These are phyloP conservation scores for Drechslera avenae DNA, from an alignment of 2,329 filamentous ascomycete species.

Conservation along the genomic window DNA sequence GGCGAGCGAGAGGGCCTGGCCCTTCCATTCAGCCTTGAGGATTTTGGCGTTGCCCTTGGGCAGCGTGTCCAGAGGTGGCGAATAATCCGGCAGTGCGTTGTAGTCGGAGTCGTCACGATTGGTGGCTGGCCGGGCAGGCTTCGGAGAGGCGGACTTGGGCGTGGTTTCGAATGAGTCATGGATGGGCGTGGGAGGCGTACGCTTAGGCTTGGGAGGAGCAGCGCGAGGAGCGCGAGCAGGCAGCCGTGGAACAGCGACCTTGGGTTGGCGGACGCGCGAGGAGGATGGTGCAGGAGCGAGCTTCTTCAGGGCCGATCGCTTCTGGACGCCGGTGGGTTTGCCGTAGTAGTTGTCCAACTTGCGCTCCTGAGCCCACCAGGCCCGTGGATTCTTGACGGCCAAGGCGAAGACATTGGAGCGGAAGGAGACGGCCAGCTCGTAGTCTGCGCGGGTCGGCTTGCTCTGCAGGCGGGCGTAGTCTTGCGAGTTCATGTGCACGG, in stretches of 20 bases:
- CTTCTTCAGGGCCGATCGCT: constrained; percentile 45
- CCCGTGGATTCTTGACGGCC: constrained; percentile 50
- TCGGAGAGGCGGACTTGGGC: constrained; percentile 40
- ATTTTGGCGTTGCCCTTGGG: constrained; percentile 67
- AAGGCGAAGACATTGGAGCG: constrained; percentile 40
- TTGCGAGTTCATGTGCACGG: constrained; percentile 43
- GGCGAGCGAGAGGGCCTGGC: constrained; percentile 74
- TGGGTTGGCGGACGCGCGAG: constrained; percentile 37
- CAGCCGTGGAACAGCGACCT: constrained; percentile 41
- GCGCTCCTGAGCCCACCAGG: constrained; percentile 52
- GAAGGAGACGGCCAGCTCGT: constrained; percentile 43
- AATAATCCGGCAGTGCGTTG: constrained; percentile 71
- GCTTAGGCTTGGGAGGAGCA: constrained; percentile 43
- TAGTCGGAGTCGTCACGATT: constrained; percentile 86
- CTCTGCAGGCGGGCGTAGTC: constrained; percentile 35
- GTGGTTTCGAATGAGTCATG: constrained; percentile 46
- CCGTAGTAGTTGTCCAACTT: constrained; percentile 56
- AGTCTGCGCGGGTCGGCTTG: constrained; percentile 46
- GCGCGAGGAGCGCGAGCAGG: constrained; percentile 42
- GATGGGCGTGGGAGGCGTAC: constrained; percentile 39
- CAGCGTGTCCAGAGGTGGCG: constrained; percentile 70
- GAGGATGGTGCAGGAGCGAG: constrained; percentile 46
- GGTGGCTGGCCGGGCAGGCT: constrained; percentile 53
- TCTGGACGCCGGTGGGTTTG: constrained; percentile 50
- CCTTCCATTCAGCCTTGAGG: constrained; percentile 88